A percentile compares a stretch with the other conserved stretches of the same genome.
Conservation (phyloP, 1,139 yeast species). For the Pneumocystis carinii region DNA sequence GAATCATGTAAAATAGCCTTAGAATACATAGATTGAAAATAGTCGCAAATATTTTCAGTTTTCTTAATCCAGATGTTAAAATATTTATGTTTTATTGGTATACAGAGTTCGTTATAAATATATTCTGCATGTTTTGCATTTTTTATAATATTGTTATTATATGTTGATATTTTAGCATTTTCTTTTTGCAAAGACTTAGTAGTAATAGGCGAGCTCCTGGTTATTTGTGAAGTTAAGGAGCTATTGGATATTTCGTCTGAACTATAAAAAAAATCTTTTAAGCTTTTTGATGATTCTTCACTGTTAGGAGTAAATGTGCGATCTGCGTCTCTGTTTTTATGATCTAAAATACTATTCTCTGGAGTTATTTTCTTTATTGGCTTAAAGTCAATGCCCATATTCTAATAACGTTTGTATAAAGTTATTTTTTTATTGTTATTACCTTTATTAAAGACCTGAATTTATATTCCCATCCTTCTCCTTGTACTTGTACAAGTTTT, state of each 20-base stretch:
- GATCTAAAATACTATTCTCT: not conserved
- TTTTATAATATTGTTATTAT: not conserved
- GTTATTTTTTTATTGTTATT: not conserved
- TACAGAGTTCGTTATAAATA: not conserved
- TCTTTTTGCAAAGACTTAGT: not conserved
- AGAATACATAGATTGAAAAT: not conserved
- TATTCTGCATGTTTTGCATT: not conserved
- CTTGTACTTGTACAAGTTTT: conserved; percentile 1
- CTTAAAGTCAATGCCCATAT: not conserved
- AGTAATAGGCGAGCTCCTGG: not conserved
- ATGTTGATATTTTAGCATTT: not conserved
- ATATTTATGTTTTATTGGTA: not conserved
- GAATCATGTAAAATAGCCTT: not conserved
- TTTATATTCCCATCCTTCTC: not conserved
- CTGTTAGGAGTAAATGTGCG: not conserved
- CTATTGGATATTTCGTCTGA: not conserved
- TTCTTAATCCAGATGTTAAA: not conserved
- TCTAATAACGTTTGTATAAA: not conserved
- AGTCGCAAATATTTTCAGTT: not conserved
- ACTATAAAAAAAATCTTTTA: not conserved
- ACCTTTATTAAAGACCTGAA: not conserved
- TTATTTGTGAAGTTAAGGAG: not conserved
- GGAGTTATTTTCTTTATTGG: not conserved
- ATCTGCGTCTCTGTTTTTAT: not conserved
- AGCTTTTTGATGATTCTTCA: not conserved